Percentiles rank a stretch among this genome's conserved stretches.
These are phyloP conservation scores for Vitis rupestris DNA, from an alignment of 164 flowering plant genomes.

Conservation along the genomic window DNA sequence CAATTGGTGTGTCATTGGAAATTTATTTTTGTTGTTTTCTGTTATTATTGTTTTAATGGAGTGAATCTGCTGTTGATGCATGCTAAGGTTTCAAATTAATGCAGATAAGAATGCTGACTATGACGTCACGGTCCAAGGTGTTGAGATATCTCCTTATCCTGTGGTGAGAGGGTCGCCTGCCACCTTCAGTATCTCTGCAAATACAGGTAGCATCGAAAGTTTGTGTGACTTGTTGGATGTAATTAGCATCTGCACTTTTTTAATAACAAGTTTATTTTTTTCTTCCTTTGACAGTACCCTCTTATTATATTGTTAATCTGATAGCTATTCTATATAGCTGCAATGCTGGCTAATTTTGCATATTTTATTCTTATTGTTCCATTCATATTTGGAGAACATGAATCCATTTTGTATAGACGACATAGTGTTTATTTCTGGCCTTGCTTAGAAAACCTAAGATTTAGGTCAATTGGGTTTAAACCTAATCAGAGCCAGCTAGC, in stretches of 20 bases:
- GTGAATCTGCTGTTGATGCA: neutral
- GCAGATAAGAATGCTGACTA: conserved; percentile 57
- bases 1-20: neutral
- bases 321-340: too few relatives aligned
- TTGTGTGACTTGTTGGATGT: neutral
- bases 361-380: too few relatives aligned
- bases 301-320: neutral
- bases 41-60: neutral
- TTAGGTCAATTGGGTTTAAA: too few relatives aligned
- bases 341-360: too few relatives aligned
- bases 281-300: neutral
- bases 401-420: too few relatives aligned
- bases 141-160: conserved; percentile 69
- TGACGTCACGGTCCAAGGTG: conserved; percentile 54
- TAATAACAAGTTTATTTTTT: neutral
- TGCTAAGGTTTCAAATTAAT: neutral
- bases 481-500: too few relatives aligned
- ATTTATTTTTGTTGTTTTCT: neutral
- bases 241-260: too few relatives aligned
- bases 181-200: conserved; percentile 60
- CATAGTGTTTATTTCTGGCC: too few relatives aligned
- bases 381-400: too few relatives aligned
- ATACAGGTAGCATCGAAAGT: conserved; percentile 36
- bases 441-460: too few relatives aligned
- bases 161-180: conserved; percentile 58